Conservation (phyloP, 1,284 basidiomycete species). For the Caloboletus firmus region DNA sequence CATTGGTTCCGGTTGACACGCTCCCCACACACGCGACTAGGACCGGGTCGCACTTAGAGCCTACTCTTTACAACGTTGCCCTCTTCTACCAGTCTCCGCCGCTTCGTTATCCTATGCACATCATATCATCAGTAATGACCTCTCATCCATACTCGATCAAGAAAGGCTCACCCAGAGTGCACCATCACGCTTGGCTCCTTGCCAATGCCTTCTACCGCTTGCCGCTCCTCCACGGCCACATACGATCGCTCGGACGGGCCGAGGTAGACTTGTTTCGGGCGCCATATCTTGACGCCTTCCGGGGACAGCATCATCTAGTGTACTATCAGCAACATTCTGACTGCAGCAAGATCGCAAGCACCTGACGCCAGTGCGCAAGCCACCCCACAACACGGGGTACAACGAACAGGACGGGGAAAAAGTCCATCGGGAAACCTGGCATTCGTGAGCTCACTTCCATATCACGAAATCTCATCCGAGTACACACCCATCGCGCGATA, state of each 20-base stretch:
- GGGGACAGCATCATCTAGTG: constrained; percentile 82
- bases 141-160: constrained; percentile 26
- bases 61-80: constrained; percentile 50
- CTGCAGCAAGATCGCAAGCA: constrained; percentile 19
- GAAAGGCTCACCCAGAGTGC: constrained; percentile 72
- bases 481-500: constrained; percentile 82
- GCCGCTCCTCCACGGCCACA: constrained; percentile 61
- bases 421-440: constrained; percentile 83
- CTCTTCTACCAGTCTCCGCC: constrained; percentile 68
- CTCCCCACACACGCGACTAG: not conserved
- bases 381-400: constrained; percentile 88
- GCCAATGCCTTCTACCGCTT: constrained; percentile 49
- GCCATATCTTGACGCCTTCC: constrained; percentile 88
- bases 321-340: constrained; percentile 10
- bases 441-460: not conserved
- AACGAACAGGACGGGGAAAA: constrained; percentile 88
- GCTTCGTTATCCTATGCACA: constrained; percentile 66
- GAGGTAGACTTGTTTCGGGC: constrained; percentile 82
- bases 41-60: constrained; percentile 21
- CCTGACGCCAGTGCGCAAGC: constrained; percentile 86
- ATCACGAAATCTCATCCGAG: not conserved
- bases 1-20: not conserved
- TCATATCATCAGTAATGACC: constrained; percentile 20
- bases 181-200: constrained; percentile 64
- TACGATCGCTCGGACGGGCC: constrained; percentile 73